phyloP scores from a whole-genome alignment of 192 early-diverging fungal species.

The Coemansia biformis region DNA sequence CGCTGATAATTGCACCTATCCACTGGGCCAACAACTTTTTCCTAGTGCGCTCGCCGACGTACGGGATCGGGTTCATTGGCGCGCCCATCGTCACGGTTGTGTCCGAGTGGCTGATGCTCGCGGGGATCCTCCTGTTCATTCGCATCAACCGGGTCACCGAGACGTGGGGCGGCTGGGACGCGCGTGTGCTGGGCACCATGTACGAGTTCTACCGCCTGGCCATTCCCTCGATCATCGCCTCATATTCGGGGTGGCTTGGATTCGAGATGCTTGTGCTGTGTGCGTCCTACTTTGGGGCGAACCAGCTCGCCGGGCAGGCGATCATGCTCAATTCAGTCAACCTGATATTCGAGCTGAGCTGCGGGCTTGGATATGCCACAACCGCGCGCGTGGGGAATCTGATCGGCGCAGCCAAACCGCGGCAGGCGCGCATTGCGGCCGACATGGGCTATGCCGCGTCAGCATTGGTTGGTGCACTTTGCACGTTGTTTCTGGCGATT shows the following conservation, averaged over 20 bases:
- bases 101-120: slow-evolving; percentile 63
- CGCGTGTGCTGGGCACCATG: slow-evolving; percentile 60
- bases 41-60: slow-evolving; percentile 63
- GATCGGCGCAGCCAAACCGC: slow-evolving; percentile 57
- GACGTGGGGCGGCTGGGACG: slow-evolving; percentile 81
- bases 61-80: slow-evolving; percentile 69
- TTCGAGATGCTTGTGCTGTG: slow-evolving; percentile 66
- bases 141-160: slow-evolving; percentile 49
- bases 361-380: slow-evolving; percentile 68
- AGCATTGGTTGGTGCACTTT: slow-evolving; percentile 41
- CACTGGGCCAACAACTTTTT: slow-evolving; percentile 69
- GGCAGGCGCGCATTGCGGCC: slow-evolving; percentile 56
- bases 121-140: slow-evolving; percentile 61
- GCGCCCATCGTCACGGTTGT: slow-evolving; percentile 70
- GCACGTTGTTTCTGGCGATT: slow-evolving; percentile 7
- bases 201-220: slow-evolving; percentile 60
- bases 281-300: slow-evolving; percentile 69
- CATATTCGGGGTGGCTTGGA: slow-evolving; percentile 71
- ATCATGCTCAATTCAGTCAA: slow-evolving; percentile 59
- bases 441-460: slow-evolving; percentile 51
- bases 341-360: slow-evolving; percentile 60
- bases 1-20: slow-evolving; percentile 61
- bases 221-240: slow-evolving; percentile 73
- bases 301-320: slow-evolving; percentile 67
- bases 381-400: slow-evolving; percentile 73